Evolutionary conservation across 768 basidiomycete genomes (phyloP).

Genomic region (Jaapia argillacea): DNA sequence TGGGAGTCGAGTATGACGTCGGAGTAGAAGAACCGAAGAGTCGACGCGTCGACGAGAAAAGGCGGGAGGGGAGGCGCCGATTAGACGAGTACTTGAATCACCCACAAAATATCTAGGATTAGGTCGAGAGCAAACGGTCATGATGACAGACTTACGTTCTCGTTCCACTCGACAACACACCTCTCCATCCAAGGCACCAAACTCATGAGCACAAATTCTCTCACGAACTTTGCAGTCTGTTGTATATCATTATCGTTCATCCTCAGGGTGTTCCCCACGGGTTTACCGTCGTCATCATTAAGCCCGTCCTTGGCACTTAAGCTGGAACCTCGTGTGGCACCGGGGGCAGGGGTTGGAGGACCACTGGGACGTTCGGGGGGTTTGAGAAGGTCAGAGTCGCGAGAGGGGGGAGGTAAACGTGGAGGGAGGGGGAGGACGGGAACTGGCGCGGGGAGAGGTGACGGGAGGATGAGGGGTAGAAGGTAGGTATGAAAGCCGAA

Average conservation of each 20-base stretch:
- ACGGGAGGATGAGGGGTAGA: conserved; percentile 51
- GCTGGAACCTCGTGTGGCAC: conserved; percentile 14
- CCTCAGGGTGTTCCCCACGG: conserved; percentile 25
- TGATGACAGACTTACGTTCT: conserved; percentile 38
- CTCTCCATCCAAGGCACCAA: conserved; percentile 96
- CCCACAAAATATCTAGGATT: neutral
- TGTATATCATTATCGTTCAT: conserved; percentile 69
- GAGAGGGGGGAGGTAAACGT: conserved; percentile 47
- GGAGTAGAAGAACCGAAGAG: conserved; percentile 58
- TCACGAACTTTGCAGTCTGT: conserved; percentile 63
- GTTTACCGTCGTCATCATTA: conserved; percentile 11
- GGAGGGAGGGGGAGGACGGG: conserved; percentile 58
- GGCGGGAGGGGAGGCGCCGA: conserved; percentile 67
- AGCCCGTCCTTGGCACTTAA: conserved; percentile 16
- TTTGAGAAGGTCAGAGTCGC: conserved; percentile 21
- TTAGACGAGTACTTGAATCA: conserved; percentile 49
- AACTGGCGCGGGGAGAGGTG: conserved; percentile 54
- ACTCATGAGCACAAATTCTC: conserved; percentile 86
- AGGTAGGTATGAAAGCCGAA: conserved; percentile 72
- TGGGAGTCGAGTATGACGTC: conserved; percentile 24
- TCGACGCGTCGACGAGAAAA: conserved; percentile 82
- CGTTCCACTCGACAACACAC: conserved; percentile 90
- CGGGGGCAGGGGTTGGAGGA: conserved; percentile 1
- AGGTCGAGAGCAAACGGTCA: neutral
- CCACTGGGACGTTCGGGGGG: conserved; percentile 12